phyloP scores from a whole-genome alignment of 352 stramenopile genomes.

The Globisporangium okanoganense region DNA sequence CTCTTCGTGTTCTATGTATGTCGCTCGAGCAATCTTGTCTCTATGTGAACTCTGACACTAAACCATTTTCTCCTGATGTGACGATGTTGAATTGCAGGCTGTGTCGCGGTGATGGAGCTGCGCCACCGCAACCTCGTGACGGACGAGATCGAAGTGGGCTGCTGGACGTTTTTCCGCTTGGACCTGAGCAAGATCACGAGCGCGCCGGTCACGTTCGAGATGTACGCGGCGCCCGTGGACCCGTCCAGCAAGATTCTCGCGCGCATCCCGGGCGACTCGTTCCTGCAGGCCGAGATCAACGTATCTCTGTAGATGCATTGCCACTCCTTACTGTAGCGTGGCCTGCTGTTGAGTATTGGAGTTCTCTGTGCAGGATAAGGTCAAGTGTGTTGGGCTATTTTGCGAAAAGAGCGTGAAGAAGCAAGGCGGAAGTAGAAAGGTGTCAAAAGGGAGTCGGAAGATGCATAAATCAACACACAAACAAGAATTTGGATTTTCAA shows the following conservation, averaged over 20 bases:
- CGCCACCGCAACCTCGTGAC: slow-evolving; percentile 79
- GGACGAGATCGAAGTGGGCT: slow-evolving; percentile 83
- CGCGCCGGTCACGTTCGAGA: slow-evolving; percentile 82
- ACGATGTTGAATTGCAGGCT: slow-evolving; percentile 38
- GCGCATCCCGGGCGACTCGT: slow-evolving; percentile 81
- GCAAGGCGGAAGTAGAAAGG: not conserved
- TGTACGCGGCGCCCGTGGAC: slow-evolving; percentile 84
- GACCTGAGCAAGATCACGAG: slow-evolving; percentile 88
- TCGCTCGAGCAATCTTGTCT: not conserved
- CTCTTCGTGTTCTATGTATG: not conserved
- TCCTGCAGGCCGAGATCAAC: slow-evolving; percentile 87
- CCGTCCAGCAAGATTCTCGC: slow-evolving; percentile 85
- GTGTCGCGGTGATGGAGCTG: slow-evolving; percentile 85
- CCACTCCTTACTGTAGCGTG: not conserved
- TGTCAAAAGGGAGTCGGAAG: too few species aligned
- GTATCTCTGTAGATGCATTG: slow-evolving; percentile 62
- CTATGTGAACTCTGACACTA: slow-evolving; percentile 4
- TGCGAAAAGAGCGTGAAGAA: not conserved
- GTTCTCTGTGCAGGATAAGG: not conserved
- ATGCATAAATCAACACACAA: not conserved
- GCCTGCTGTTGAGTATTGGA: slow-evolving; percentile 2
- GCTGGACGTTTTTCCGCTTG: slow-evolving; percentile 88
- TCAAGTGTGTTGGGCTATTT: not conserved
- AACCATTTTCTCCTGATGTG: not conserved
- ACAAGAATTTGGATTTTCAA: not conserved